phyloP scores from a whole-genome alignment of 1,284 basidiomycete species.

The Leucoagaricus sp. region DNA sequence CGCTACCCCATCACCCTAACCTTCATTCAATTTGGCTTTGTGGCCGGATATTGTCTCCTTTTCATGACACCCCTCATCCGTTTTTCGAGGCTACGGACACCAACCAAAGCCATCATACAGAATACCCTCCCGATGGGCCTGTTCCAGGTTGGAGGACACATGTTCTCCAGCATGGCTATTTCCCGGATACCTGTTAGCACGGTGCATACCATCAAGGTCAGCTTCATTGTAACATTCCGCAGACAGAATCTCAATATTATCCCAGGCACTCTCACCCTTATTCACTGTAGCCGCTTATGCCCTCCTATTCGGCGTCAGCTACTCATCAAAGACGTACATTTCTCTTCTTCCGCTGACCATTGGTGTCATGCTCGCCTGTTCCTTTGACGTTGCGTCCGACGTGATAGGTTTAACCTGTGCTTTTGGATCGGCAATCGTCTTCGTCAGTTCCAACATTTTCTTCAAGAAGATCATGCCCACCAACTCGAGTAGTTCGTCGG shows the following conservation, averaged over 20 bases:
- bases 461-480: conserved; percentile 98
- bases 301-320: conserved; percentile 89
- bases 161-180: conserved; percentile 96
- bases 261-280: conserved; percentile 90
- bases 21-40: conserved; percentile 97
- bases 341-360: conserved; percentile 94
- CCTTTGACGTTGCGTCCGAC: conserved; percentile 89
- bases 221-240: conserved; percentile 23
- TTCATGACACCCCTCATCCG: conserved; percentile 74
- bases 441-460: conserved; percentile 98
- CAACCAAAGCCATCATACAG: conserved; percentile 72
- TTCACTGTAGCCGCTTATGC: conserved; percentile 97
- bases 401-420: conserved; percentile 84
- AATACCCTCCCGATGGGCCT: conserved; percentile 91
- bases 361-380: conserved; percentile 97
- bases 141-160: conserved; percentile 96
- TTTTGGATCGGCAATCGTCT: conserved; percentile 92
- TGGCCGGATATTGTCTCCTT: conserved; percentile 83
- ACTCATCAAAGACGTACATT: conserved; percentile 89
- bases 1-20: conserved; percentile 91
- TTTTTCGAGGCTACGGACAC: conserved; percentile 67
- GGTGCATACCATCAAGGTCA: conserved; percentile 97
- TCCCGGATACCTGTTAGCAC: conserved; percentile 96
- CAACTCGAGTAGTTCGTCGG: conserved; percentile 41
- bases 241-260: conserved; percentile 9